Evolutionary conservation across 2,329 filamentous ascomycete genomes (phyloP).

Genomic region (Botryosphaeria dothidea): DNA sequence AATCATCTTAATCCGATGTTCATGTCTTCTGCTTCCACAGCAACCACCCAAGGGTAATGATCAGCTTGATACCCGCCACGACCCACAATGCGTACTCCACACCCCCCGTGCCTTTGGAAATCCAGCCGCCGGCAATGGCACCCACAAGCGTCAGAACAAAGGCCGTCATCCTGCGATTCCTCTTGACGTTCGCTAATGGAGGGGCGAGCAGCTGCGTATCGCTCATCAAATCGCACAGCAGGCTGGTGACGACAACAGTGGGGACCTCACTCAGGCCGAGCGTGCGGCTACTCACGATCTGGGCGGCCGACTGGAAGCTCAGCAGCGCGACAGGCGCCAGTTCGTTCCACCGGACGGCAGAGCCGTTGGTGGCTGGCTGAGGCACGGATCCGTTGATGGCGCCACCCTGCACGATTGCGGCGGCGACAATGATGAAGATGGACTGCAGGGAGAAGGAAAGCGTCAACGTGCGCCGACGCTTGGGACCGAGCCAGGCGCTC

Average conservation of each 20-base stretch:
- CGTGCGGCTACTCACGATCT: constrained; percentile 72
- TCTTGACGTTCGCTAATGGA: constrained; percentile 48
- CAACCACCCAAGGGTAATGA: constrained; percentile 42
- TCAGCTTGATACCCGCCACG: constrained; percentile 42
- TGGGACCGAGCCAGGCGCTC: constrained; percentile 63
- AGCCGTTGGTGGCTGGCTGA: constrained; percentile 23
- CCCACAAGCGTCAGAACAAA: constrained; percentile 55
- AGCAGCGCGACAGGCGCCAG: constrained; percentile 68
- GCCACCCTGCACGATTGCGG: constrained; percentile 46
- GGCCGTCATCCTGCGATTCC: constrained; percentile 55
- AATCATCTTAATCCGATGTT: neutral
- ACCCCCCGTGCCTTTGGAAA: constrained; percentile 54
- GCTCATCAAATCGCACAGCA: constrained; percentile 79
- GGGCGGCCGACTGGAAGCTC: constrained; percentile 76
- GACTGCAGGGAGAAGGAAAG: constrained; percentile 43
- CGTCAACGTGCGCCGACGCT: constrained; percentile 65
- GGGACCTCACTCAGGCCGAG: constrained; percentile 71
- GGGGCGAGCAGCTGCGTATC: constrained; percentile 56
- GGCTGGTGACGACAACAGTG: constrained; percentile 77
- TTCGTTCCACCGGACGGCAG: constrained; percentile 57
- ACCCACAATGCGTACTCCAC: constrained; percentile 55
- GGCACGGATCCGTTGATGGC: constrained; percentile 57
- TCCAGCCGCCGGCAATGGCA: constrained; percentile 56
- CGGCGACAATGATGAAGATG: constrained; percentile 42
- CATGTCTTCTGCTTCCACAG: neutral